phyloP scores from a whole-genome alignment of 176 grass and related monocot genomes.

The Chloris gayana region DNA sequence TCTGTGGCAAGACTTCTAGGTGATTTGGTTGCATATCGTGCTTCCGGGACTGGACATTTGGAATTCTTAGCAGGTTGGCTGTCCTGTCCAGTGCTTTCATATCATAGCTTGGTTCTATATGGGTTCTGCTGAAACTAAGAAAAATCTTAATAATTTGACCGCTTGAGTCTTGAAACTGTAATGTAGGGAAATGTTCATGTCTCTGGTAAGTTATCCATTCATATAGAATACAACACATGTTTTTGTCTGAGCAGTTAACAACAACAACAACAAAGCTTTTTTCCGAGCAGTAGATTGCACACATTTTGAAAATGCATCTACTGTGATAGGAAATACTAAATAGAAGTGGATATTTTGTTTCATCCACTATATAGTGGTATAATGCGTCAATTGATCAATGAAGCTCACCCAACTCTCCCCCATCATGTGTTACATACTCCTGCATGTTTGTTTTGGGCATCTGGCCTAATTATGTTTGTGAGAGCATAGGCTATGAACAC shows the following conservation, averaged over 20 bases:
- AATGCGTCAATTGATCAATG: not conserved
- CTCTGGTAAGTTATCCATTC: conserved; percentile 5
- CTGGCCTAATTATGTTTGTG: not conserved
- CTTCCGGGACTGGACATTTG: conserved; percentile 98
- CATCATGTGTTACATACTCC: not conserved
- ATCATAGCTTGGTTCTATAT: conserved; percentile 14
- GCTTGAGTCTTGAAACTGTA: not conserved
- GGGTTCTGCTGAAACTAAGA: conserved; percentile 7
- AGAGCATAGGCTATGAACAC: not conserved
- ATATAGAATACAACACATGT: not conserved
- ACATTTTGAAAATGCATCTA: conserved; percentile 10
- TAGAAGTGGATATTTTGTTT: not conserved
- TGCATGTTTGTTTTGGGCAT: not conserved
- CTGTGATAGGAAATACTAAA: conserved; percentile 10
- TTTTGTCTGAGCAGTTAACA: not conserved
- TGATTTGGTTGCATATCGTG: conserved; percentile 98
- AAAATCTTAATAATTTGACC: conserved; percentile 3
- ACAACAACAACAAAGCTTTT: not conserved
- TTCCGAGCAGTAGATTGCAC: not conserved
- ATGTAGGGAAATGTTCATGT: not conserved
- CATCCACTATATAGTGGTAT: too few relatives aligned
- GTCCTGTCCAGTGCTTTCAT: conserved; percentile 22
- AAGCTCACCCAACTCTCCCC: not conserved
- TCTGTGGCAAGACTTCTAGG: conserved; percentile 96
- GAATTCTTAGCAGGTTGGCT: conserved; percentile 86